Base-by-base conservation (phyloP, 768 basidiomycete species). In the Mycena leptocephala region DNA sequence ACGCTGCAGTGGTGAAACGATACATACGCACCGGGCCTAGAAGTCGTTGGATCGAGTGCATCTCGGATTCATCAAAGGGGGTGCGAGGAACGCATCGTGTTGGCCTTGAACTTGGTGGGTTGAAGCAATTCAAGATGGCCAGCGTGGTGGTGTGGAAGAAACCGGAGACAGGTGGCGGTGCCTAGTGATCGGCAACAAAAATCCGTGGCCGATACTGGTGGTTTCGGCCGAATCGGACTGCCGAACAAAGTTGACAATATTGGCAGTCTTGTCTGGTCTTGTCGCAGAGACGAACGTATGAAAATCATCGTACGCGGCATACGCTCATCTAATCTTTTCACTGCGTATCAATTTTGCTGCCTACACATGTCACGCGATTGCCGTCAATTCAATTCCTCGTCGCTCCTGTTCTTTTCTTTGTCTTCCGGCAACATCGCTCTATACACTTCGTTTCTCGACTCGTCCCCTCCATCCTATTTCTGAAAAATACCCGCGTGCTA, bases 271-370 rank as follows among this genome's bases (percentile, higher is more conserved):
- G n/a, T n/a, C n/a, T n/a, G n/a, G 55, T 56, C 55, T 56, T 56
- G 79, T 91, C 90, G 28, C 91, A 89, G 20, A 53, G 51, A 53
- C 51, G n/a, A 53, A 53, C 51, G 51, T 24, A 53, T 53, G 51
- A 53, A 53, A 53, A 53, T 24, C 51, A 53, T 53, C 51, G 51
- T 26, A 53, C 24, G 51, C 24, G 51, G 51, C 51, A 11, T 53
- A 53, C 51, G 51, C 51, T 53, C 51, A 53, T 53, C 51, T 53
- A 53, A 53, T 53, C 51, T 53, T 53, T 53, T 53, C 51, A 53
- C 51, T 53, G 51, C 51, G 51, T 53, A 53, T 53, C 51, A 53
- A 53, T 53, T 53, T 53, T 53, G 51, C 51, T 53, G 51, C 51
- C 51, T 53, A 53, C 51, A 53, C 51, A 53, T 53, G 20, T n/a